Evolutionary conservation across 345 rosid genomes (phyloP).

Genomic region (Dipteronia sinensis): DNA sequence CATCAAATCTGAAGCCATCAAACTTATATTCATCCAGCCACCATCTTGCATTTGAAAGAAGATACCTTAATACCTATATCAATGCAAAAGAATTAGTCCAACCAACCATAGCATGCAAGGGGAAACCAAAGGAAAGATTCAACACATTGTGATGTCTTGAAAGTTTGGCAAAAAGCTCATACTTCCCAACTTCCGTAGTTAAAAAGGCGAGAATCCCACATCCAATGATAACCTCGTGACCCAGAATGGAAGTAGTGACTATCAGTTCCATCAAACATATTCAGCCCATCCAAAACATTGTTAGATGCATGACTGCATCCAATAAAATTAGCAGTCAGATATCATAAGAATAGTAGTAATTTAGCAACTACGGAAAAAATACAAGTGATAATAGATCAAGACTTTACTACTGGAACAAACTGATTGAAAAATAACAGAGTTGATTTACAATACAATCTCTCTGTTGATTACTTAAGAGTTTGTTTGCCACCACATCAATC

Average conservation of each 20-base stretch:
- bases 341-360: conserved; percentile 1
- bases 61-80: conserved; percentile 76
- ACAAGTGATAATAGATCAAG: background rate
- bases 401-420: background rate
- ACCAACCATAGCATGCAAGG: conserved; percentile 20
- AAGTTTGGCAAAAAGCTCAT: conserved; percentile 31
- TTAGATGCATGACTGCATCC: conserved; percentile 85
- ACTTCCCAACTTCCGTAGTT: conserved; percentile 99
- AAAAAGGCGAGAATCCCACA: conserved; percentile 99
- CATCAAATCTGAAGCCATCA: conserved; percentile 98
- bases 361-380: background rate
- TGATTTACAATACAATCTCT: background rate
- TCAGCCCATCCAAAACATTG: conserved; percentile 86
- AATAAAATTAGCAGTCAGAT: conserved; percentile 20
- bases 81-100: conserved; percentile 13
- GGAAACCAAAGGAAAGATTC: conserved; percentile 13
- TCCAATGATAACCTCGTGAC: conserved; percentile 84
- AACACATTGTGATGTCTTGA: conserved; percentile 9
- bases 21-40: conserved; percentile 96
- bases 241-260: conserved; percentile 91
- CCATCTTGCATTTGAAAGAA: conserved; percentile 97
- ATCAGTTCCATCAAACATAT: conserved; percentile 98
- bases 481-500: background rate
- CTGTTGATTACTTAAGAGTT: background rate
- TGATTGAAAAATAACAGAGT: background rate